Base-by-base conservation (phyloP, 2,329 filamentous ascomycete species). In the Colletotrichum truncatum region DNA sequence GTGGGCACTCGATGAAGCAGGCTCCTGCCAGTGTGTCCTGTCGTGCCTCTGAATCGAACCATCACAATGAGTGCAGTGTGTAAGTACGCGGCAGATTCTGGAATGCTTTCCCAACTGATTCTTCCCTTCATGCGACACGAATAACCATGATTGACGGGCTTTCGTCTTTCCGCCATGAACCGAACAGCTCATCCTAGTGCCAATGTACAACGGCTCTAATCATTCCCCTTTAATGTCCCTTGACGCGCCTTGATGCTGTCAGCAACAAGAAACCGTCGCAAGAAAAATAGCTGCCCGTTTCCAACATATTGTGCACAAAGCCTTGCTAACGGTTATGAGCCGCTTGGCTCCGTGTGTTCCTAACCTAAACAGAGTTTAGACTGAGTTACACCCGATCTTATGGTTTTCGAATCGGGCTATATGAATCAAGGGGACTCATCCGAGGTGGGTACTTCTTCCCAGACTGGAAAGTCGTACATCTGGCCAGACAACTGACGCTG, bases 391-490 rank as follows among this genome's bases (percentile, higher is more conserved):
- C 28, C 12, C 26, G 28, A 49, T 18, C 34, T 26, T 34, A 6
- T 6, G 30, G 21, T 30, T 36, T n/a, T 55, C 41, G 57, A 52
- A 38, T 38, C 16, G 32, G 28, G 6, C 23, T 34, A 49, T 28
- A 11, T 26, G 41, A n/a, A 34, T 51, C 6, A 23, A 36, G 28
- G 11, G 16, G 30, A 23, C 30, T 38, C 43, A 26, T 32, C 63
- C 43, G 30, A 45, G 26, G 28, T 63, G 32, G 32, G 12, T 32
- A 51, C 39, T 16, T 14, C 51, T 46, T 56, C 51, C 51, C n/a
- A 21, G 28, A 38, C 8, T 3, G 63, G 57, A 10, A 63, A 56
- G 30, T 66, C 63, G 63, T 66, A 66, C 38, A 46, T 45, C 43
- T 45, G 34, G 43, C 63, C 63, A 63, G 6, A 41, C 26, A 21